Evolutionary conservation across 177 flowering plant genomes (phyloP).

Genomic region (Vitis hybrid): DNA sequence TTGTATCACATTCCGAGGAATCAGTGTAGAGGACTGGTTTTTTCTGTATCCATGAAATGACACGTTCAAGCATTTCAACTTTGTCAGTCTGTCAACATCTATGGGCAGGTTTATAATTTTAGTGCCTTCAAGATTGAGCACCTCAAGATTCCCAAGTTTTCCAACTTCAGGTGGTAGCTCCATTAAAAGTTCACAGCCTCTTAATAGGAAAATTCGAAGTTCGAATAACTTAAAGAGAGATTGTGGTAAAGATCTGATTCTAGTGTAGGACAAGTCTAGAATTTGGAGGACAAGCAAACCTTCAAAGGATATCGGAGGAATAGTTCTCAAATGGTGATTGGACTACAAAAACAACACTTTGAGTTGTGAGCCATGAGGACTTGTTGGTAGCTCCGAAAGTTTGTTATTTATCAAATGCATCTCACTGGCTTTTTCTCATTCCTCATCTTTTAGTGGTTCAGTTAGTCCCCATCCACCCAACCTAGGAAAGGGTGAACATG

Average conservation of each 20-base stretch:
- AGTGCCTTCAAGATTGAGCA: constrained; percentile 12
- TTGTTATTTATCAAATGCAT: background rate
- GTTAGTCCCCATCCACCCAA: background rate
- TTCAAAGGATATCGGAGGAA: background rate
- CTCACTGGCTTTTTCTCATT: background rate
- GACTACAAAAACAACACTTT: background rate
- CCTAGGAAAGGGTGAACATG: background rate
- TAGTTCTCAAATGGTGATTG: background rate
- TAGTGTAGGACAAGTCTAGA: background rate
- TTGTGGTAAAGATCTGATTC: constrained; percentile 1
- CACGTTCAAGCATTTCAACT: background rate
- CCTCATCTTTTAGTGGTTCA: background rate
- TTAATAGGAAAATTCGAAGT: background rate
- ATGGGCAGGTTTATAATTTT: background rate
- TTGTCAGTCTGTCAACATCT: background rate
- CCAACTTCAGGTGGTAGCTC: constrained; percentile 4
- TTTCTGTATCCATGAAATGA: background rate
- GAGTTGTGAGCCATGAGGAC: background rate
- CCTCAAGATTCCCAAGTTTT: constrained; percentile 1
- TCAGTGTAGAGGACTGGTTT: background rate
- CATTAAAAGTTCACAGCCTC: background rate
- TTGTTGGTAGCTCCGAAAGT: background rate
- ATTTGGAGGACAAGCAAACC: background rate
- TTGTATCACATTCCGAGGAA: background rate
- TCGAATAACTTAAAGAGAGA: background rate